Evolutionary conservation across 805 yeast genomes (phyloP).

Genomic region (Geotrichum ghanense): DNA sequence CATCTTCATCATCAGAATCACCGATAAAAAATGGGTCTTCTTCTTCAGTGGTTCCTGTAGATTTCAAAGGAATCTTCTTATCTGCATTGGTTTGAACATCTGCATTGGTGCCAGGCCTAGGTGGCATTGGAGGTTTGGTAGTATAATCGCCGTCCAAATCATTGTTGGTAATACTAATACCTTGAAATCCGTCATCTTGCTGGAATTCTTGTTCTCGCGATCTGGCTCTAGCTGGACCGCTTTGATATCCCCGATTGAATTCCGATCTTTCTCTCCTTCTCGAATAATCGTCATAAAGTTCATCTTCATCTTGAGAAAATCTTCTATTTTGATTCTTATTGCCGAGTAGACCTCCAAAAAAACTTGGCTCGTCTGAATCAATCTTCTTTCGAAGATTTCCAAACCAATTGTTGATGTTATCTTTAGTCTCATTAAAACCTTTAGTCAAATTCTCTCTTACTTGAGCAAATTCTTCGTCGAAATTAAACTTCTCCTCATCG

Average conservation of each 20-base stretch:
- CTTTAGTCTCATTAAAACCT: conserved; percentile 72
- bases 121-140: conserved; percentile 24
- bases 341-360: not conserved
- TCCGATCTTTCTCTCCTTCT: conserved; percentile 6
- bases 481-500: conserved; percentile 21
- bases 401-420: conserved; percentile 70
- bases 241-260: not conserved
- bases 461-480: conserved; percentile 33
- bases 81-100: conserved; percentile 30
- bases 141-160: conserved; percentile 6
- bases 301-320: not conserved
- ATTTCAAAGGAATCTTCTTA: not conserved
- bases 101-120: conserved; percentile 30
- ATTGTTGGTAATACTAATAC: conserved; percentile 31
- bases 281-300: conserved; percentile 7
- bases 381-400: conserved; percentile 48
- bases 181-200: conserved; percentile 39
- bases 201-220: conserved; percentile 46
- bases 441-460: conserved; percentile 56
- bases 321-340: not conserved
- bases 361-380: conserved; percentile 25
- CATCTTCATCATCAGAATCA: conserved; percentile 36
- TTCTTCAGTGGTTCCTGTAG: conserved; percentile 29
- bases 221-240: conserved; percentile 18
- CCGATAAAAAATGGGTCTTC: conserved; percentile 42